Base-by-base conservation (phyloP, 257 asterid genomes). In the Phtheirospermum japonicum region DNA sequence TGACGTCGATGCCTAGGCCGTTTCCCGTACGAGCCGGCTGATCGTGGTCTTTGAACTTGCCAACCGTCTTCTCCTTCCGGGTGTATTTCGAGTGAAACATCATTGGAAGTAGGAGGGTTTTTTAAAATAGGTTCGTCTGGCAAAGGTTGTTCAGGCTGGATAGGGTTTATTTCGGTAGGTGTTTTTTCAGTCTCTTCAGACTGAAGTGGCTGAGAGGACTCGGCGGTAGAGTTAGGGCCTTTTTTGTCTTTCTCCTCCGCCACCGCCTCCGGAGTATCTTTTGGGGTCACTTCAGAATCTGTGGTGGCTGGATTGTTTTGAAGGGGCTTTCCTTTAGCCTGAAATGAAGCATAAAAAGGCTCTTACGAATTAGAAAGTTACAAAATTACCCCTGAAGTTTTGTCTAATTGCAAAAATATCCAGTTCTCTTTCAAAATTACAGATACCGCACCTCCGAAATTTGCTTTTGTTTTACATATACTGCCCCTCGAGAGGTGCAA, bases 51-150 rank as follows among this genome's bases (percentile, higher is more conserved):
- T 60, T 87, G 96, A 69, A 92, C 99, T 73, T 89, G 99, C 99
- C 99, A 92, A 43, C 95, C 97, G 7, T 92, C 95, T 75, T 92
- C 99, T 57, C 79, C 97, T 77, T 87, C 97, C 67, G 82, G 83
- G 67, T 73, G 86, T 66, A 75, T 62, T 69, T 87, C 94, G 54
- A 74, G 75, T 64, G 80, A 67, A 67, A 69, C 70, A 34, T 83
- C 79, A 73, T 66, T 74, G 65, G 80, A 51, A 64, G 49, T 69
- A 37, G 70, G 66, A 11, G 76, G 59, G 46, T 64, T 71, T 71
- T 51, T 66, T 32, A 59, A 59, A 53, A 57, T 73, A 73, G 65
- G 59, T 72, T 82, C 84, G 66, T 62, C 73, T 53, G 49, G 52
- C 55, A 82, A 71, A 56, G 71, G 69, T 73, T 74, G 78, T 70